Percentiles rank a stretch among this genome's conserved stretches.
Conservation (phyloP, 2,329 filamentous ascomycete genomes). For the Talaromyces sp. region DNA sequence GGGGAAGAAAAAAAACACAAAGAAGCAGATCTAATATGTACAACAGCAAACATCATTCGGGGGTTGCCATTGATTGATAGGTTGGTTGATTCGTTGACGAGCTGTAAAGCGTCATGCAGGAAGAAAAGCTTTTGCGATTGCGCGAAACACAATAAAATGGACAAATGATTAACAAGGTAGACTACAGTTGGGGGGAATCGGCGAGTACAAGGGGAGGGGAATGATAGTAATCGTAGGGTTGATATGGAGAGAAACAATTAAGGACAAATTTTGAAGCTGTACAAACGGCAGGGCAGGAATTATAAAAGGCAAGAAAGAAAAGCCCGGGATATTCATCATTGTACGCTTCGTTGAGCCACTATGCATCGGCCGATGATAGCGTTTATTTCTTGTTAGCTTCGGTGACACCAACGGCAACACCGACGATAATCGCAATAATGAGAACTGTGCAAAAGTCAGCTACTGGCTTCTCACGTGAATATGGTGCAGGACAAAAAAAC, state of each 20-base stretch:
- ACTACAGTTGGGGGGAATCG: conserved; percentile 14
- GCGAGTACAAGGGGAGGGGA: not conserved
- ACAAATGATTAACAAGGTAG: conserved; percentile 9
- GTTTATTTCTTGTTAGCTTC: conserved; percentile 21
- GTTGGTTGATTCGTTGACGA: conserved; percentile 6
- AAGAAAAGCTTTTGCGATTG: conserved; percentile 8
- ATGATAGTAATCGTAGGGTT: not conserved
- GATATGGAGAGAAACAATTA: not conserved
- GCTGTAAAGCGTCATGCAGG: conserved; percentile 1
- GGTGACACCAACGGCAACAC: conserved; percentile 46
- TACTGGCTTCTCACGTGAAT: not conserved
- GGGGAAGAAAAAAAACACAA: conserved; percentile 12
- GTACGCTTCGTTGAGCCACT: conserved; percentile 6
- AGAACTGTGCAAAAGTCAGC: conserved; percentile 38
- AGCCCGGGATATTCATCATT: not conserved
- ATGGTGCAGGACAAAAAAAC: conserved; percentile 28
- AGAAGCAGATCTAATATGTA: conserved; percentile 29
- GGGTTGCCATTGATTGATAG: conserved; percentile 19
- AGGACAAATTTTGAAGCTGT: conserved; percentile 6
- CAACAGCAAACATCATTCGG: conserved; percentile 26
- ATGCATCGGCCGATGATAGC: conserved; percentile 14
- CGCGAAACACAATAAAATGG: not conserved
- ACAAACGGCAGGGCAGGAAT: not conserved
- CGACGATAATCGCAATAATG: conserved; percentile 51
- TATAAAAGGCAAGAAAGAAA: not conserved